phyloP scores from a whole-genome alignment of 1,139 yeast genomes.

The Pichia sp. region DNA sequence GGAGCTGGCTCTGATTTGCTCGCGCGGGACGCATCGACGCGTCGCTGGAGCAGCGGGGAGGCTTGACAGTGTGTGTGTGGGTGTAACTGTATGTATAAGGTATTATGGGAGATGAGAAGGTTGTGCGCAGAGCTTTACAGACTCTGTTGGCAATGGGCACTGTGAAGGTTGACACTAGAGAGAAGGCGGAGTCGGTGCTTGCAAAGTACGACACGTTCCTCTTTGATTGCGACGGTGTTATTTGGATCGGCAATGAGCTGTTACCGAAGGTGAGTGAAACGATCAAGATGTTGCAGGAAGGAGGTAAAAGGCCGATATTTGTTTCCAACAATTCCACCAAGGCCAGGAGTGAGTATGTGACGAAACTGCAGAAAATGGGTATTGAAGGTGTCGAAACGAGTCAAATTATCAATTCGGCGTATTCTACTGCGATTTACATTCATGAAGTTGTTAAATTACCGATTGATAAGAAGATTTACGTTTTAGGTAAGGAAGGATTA shows the following conservation, averaged over 20 bases:
- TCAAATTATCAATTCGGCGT: slow-evolving; percentile 87
- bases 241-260: slow-evolving; percentile 75
- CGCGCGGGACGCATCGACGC: neutral
- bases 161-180: slow-evolving; percentile 37
- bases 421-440: slow-evolving; percentile 83
- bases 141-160: slow-evolving; percentile 24
- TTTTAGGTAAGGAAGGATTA: slow-evolving; percentile 78
- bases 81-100: too few relatives aligned
- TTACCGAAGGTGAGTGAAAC: slow-evolving; percentile 71
- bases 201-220: slow-evolving; percentile 68
- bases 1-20: neutral
- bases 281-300: slow-evolving; percentile 43
- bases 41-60: too few relatives aligned
- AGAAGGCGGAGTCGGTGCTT: slow-evolving; percentile 47
- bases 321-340: slow-evolving; percentile 96
- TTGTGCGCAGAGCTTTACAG: too few relatives aligned
- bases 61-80: too few relatives aligned
- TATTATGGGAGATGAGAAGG: too few relatives aligned
- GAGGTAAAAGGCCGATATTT: slow-evolving; percentile 64
- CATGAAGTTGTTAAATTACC: slow-evolving; percentile 62
- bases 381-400: slow-evolving; percentile 47
- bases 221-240: slow-evolving; percentile 92
- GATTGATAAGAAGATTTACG: slow-evolving; percentile 71
- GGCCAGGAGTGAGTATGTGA: slow-evolving; percentile 67
- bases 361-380: slow-evolving; percentile 72